Percentiles rank a stretch among this genome's conserved stretches.
These are phyloP conservation scores for Sphagnum fallax DNA, from an alignment of 228 moss, liverwort and hornwort species.

Conservation along the genomic window DNA sequence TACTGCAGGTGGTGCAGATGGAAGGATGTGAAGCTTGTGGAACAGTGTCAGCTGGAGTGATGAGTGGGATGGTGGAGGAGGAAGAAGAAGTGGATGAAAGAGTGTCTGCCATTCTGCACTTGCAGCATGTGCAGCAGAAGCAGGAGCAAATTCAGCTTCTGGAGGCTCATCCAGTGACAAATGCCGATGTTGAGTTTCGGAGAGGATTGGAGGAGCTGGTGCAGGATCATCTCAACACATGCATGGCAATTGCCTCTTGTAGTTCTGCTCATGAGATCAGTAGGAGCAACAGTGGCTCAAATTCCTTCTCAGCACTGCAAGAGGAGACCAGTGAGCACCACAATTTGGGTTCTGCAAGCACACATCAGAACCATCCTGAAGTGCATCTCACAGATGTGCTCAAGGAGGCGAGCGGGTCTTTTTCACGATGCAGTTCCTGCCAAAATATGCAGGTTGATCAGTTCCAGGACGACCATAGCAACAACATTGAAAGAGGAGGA, in stretches of 20 bases:
- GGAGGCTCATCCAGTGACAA: constrained; percentile 72
- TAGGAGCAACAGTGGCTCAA: constrained; percentile 13
- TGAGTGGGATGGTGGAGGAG: constrained; percentile 23
- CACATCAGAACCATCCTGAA: constrained; percentile 11
- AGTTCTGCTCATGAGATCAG: constrained; percentile 49
- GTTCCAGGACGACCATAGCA: constrained; percentile 14
- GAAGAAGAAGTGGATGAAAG: constrained; percentile 51
- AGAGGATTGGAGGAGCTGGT: constrained; percentile 77
- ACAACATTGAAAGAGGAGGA: constrained; percentile 15
- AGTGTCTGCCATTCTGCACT: constrained; percentile 53
- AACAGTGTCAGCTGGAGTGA: constrained; percentile 8
- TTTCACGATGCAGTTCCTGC: constrained; percentile 12
- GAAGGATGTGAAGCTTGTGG: constrained; percentile 14
- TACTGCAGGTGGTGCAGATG: constrained; percentile 12
- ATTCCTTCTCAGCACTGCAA: constrained; percentile 27
- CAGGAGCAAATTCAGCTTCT: constrained; percentile 66
- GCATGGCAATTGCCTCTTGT: constrained; percentile 78
- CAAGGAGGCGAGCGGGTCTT: constrained; percentile 20
- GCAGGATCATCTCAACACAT: constrained; percentile 70
- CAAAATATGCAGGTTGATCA: constrained; percentile 13
- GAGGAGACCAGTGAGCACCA: constrained; percentile 15
- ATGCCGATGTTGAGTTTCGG: constrained; percentile 74
- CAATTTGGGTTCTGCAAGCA: neutral
- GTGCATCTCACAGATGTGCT: constrained; percentile 10
- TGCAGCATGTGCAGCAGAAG: constrained; percentile 73